Evolutionary conservation across 306 rosid species (phyloP).

Genomic region (Quillaja saponaria): DNA sequence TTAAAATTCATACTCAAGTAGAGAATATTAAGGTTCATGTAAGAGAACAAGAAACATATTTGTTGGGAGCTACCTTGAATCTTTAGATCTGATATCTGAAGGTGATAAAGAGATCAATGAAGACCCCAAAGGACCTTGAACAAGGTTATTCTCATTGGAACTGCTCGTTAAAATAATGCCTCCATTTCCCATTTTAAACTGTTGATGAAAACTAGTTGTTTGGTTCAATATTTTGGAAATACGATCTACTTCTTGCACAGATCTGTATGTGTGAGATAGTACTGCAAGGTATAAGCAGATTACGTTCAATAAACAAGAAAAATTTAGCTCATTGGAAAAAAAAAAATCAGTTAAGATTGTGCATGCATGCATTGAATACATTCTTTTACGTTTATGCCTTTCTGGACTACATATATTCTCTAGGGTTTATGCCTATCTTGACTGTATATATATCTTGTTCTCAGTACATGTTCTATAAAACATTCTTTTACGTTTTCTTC

Average conservation of each 20-base stretch:
- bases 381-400: too few relatives aligned
- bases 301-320: not conserved
- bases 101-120: conserved; percentile 30
- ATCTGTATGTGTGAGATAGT: conserved; percentile 32
- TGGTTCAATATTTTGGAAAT: conserved; percentile 28
- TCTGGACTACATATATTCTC: too few relatives aligned
- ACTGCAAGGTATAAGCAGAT: conserved; percentile 28
- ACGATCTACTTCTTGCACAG: conserved; percentile 27
- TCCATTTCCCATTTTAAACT: conserved; percentile 57
- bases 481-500: too few relatives aligned
- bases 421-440: too few relatives aligned
- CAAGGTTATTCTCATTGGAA: conserved; percentile 21
- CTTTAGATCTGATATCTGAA: conserved; percentile 32
- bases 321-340: too few relatives aligned
- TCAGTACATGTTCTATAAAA: too few relatives aligned
- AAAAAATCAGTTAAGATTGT: too few relatives aligned
- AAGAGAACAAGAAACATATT: not conserved
- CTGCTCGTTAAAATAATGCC: conserved; percentile 48
- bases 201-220: conserved; percentile 36
- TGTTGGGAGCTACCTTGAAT: conserved; percentile 40
- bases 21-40: not conserved
- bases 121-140: conserved; percentile 34
- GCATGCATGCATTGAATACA: too few relatives aligned
- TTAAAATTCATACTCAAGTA: conserved; percentile 1
- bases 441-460: too few relatives aligned